Base-by-base conservation (phyloP, 1,139 yeast species). In the Debaryomyces sp. region DNA sequence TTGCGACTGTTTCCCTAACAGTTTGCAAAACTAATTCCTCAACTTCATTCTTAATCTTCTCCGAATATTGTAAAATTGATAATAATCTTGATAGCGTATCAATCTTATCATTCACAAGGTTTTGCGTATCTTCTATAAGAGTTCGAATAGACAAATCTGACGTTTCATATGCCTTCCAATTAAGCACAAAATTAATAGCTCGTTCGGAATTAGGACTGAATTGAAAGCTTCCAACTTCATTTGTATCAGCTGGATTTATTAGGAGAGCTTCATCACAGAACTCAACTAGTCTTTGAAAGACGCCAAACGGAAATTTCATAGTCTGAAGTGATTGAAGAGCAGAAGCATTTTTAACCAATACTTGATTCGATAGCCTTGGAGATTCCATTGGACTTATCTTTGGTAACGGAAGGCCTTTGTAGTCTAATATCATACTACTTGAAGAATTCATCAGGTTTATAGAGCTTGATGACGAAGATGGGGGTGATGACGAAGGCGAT, bases 31-130 rank as follows among this genome's bases (percentile, higher is more conserved):
- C 96, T 60, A 85, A 73, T 17, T 68, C 75, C 60, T 92, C 96
- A 7, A 92, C 90, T 64, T 94, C 97, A 41, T 78, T 80, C 52
- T 90, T 88, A 42, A 94, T 82, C 57, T 85, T 85, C 54, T 87
- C 87, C n/a, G 89, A 83, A 61, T 88, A 91, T 50, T 87, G 84
- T 49, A 89, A 72, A 3, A 92, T 82, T 50, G 94, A 88, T 24
- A 89, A 87, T 54, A 89, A 74, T 56, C 98, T 74, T 17, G 84
- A 73, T n/a, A 91, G 77, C 0, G 90, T 80, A 46, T 87, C 91
- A 2, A 89, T 79, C 61, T 94, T 92, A 26, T 81, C 83, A 46
- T 75, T 73, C 1, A 88, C 84, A 32, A 87, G 63, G 1, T 60
- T 63, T 53, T 82, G 81, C 0, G 97, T 89, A 58, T 90, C 97